These are phyloP conservation scores for Phycomyces blakesleeanus DNA, from an alignment of 192 early-diverging fungal species.

Conservation along the genomic window DNA sequence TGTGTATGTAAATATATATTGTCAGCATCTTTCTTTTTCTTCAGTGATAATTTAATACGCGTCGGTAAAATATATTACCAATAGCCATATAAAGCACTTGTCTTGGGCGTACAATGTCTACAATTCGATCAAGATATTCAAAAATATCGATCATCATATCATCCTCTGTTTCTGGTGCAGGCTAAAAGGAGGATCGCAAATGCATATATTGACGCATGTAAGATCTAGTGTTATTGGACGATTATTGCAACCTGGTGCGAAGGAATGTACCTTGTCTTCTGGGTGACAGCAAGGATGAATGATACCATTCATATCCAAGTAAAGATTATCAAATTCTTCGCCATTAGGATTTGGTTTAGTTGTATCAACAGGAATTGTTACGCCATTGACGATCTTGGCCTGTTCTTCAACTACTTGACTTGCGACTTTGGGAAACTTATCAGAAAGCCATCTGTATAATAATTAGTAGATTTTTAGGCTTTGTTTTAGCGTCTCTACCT, in stretches of 20 bases:
- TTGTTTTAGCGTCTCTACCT: slow-evolving; percentile 36
- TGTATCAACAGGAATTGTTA: slow-evolving; percentile 78
- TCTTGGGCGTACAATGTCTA: slow-evolving; percentile 87
- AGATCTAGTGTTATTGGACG: not conserved
- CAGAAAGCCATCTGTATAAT: slow-evolving; percentile 59
- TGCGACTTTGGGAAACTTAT: slow-evolving; percentile 73
- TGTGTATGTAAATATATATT: too few species aligned
- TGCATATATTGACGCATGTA: too few species aligned
- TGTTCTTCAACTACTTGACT: slow-evolving; percentile 71
- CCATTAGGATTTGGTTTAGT: slow-evolving; percentile 89
- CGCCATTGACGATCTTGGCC: slow-evolving; percentile 64
- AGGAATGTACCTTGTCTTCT: slow-evolving; percentile 53
- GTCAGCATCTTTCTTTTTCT: not conserved
- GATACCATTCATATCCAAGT: slow-evolving; percentile 99
- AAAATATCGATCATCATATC: slow-evolving; percentile 97
- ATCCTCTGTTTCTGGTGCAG: slow-evolving; percentile 76
- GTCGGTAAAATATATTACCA: slow-evolving; percentile 44
- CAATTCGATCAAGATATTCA: slow-evolving; percentile 93
- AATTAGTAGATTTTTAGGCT: not conserved
- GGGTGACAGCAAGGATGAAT: slow-evolving; percentile 86
- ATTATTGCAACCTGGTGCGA: not conserved
- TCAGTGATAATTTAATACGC: not conserved
- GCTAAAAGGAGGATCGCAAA: slow-evolving; percentile 40
- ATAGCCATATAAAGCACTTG: slow-evolving; percentile 98
- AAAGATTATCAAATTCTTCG: slow-evolving; percentile 91